phyloP scores from a whole-genome alignment of 352 stramenopile genomes.

The Achlya hypogyna region DNA sequence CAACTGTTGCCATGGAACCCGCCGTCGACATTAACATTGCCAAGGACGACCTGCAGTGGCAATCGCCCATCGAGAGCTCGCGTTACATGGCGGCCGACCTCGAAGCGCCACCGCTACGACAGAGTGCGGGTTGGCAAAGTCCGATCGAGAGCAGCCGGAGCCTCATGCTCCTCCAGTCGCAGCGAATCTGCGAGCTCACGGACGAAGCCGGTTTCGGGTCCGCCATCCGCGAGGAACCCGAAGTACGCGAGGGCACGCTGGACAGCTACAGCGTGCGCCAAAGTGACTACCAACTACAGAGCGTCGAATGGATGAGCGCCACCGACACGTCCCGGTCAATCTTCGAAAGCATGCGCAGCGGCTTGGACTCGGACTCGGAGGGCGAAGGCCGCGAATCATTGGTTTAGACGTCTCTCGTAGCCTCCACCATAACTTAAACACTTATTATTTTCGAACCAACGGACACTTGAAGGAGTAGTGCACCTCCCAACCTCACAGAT shows the following conservation, averaged over 20 bases:
- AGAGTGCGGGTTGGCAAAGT: constrained; percentile 4
- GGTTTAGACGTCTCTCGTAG: neutral
- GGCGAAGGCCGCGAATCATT: neutral
- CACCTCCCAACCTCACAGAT: too few relatives aligned
- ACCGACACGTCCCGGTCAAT: constrained; percentile 5
- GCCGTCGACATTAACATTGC: neutral
- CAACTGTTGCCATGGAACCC: neutral
- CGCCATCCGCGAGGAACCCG: neutral
- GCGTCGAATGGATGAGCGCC: constrained; percentile 18
- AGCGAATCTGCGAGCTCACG: neutral
- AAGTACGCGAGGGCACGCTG: neutral
- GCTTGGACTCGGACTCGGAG: neutral
- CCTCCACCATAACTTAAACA: neutral
- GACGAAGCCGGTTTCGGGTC: neutral
- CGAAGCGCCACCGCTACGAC: neutral
- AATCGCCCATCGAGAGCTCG: neutral
- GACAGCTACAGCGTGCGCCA: neutral
- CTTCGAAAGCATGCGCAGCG: constrained; percentile 12
- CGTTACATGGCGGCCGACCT: neutral
- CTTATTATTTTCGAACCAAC: neutral
- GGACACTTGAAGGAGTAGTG: too few relatives aligned
- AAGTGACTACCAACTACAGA: neutral
- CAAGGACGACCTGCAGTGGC: neutral
- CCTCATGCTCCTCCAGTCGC: constrained; percentile 3
- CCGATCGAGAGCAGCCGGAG: constrained; percentile 14